Conservation (phyloP, 116 monocot species). For the Papilionanthe hybrid region DNA sequence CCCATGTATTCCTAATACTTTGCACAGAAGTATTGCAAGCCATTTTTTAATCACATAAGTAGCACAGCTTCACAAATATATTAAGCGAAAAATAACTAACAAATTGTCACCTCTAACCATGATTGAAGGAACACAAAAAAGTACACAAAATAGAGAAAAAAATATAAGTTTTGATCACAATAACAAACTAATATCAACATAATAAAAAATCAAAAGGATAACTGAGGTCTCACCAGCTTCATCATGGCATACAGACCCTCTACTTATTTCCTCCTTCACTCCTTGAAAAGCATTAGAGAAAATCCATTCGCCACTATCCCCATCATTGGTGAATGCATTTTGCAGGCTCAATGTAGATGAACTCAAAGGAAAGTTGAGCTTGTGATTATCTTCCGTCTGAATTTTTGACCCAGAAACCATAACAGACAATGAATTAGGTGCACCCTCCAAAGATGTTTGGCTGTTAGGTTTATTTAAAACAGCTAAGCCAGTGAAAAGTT, state of each 20-base stretch:
- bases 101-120: not conserved
- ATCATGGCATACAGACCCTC: not conserved
- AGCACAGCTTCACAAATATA: too few species aligned
- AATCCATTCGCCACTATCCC: not conserved
- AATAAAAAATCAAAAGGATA: not conserved
- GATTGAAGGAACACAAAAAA: not conserved
- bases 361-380: not conserved
- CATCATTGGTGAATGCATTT: not conserved
- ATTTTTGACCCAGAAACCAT: not conserved
- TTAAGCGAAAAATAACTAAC: too few species aligned
- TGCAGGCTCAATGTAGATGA: not conserved
- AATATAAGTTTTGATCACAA: not conserved
- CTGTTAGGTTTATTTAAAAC: not conserved
- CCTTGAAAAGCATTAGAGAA: not conserved
- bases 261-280: not conserved
- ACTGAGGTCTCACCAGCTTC: constrained; percentile 4
- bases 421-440: constrained; percentile 4
- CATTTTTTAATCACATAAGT: too few species aligned
- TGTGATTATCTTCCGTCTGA: not conserved
- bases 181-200: not conserved
- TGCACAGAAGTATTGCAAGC: too few species aligned
- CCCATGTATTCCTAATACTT: not conserved
- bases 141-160: not conserved
- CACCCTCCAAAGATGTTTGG: not conserved
- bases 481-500: not conserved